Evolutionary conservation across 176 grass and related monocot genomes (phyloP), one percentile per base, ranked within the genome.

Genomic region (Triticum timopheevii): DNA sequence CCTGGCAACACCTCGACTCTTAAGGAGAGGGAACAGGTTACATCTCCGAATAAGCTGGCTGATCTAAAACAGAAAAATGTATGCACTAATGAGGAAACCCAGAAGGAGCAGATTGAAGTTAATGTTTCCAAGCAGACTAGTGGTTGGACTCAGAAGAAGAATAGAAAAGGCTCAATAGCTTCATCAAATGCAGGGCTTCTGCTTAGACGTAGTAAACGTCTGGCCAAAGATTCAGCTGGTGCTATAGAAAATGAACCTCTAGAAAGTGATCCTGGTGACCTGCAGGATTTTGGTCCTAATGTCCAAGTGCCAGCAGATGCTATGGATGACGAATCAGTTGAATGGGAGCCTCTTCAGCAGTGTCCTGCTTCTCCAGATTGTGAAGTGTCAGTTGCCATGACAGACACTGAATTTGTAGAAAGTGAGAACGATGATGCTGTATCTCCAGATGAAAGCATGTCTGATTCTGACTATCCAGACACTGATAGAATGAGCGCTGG

Each of bases 191-290:
- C 36, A 76, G 73, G 65, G 23, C 10, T 84, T 64, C 81, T 65
- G 10, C 87, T 80, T 80, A 84, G 76, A 58, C 54, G 65, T 73
- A 89, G 81, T 61, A 79, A 65, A 80, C 30, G 76, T 50, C 65
- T 89, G 56, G 56, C 75, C 13, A 89, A 84, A 54, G 87, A 80
- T 79, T 65, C 75, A 63, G 49, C 38, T 62, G 27, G 65, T 30
- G 27, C 10, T 74, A 61, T 73, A 12, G 82, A 84, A 49, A 66
- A 49, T 54, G 56, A 74, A 68, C 82, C 61, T 45, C 69, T 45
- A 40, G n/a, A 72, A 83, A 83, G 22, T 73, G 49, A 73, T 9
- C n/a, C 50, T 73, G 31, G 27, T 83, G 50, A 73, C 22, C 33
- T 83, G 50, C 67, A 61, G n/a, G 67, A 59, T 83, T 83, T 69